Percentiles rank a stretch among this genome's conserved stretches.
Conservation (phyloP, 257 asterid genomes). For the Nicotiana knightiana region DNA sequence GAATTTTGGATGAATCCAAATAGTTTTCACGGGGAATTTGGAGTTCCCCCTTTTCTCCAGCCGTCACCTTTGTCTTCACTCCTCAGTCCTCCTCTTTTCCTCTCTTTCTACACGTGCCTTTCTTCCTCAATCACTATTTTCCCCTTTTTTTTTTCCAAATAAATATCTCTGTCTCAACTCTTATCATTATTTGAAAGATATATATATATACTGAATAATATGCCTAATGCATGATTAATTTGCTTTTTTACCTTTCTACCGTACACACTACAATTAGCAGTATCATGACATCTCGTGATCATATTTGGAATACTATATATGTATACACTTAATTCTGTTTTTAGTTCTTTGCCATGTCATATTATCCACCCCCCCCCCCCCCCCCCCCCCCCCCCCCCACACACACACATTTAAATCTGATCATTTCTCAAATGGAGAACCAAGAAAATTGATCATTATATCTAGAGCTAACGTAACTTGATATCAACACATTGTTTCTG, state of each 20-base stretch:
- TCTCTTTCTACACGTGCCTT: conserved; percentile 53
- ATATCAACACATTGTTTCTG: too few relatives aligned
- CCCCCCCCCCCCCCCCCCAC: too few relatives aligned
- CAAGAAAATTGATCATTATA: too few relatives aligned
- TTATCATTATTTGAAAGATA: neutral
- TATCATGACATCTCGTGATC: conserved; percentile 4
- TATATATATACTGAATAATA: neutral
- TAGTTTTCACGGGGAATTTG: conserved; percentile 89
- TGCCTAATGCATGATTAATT: conserved; percentile 7
- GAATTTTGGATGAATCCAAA: conserved; percentile 63
- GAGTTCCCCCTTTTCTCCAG: conserved; percentile 46
- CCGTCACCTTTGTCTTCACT: conserved; percentile 21
- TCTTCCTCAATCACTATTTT: conserved; percentile 6
- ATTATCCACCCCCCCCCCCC: too few relatives aligned
- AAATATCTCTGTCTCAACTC: neutral
- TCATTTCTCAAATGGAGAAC: neutral
- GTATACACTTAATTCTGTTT: neutral
- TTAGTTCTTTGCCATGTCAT: too few relatives aligned
- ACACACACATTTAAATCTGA: neutral
- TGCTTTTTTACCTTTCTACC: neutral
- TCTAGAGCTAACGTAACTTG: too few relatives aligned
- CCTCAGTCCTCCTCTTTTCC: conserved; percentile 18
- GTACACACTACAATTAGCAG: neutral
- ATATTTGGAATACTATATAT: neutral
- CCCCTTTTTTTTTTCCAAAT: neutral